Base-by-base conservation (phyloP, 768 basidiomycete species). In the Boletus fagicola region DNA sequence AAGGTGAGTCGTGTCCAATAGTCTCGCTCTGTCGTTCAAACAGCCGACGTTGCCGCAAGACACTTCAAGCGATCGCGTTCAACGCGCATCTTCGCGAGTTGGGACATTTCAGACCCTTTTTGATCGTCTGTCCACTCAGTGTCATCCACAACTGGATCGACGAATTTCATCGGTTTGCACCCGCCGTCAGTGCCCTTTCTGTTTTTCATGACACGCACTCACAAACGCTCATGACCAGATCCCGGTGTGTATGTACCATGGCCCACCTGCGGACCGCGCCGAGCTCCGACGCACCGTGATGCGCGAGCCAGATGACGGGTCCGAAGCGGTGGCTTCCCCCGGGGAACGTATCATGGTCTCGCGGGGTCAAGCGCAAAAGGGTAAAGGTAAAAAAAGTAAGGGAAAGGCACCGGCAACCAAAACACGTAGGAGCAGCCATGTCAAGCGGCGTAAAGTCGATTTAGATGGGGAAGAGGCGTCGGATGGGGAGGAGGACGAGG, bases 21-120 rank as follows among this genome's bases (percentile, higher is more conserved):
- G 20, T n/a, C 11, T 36, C 28, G 35, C 5, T 10, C 7, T 18
- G n/a, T 48, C n/a, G 9, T 35, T 13, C 45, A 20, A 2, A 11
- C 15, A 3, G 40, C 42, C 39, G 28, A 57, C 57, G 4, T 44
- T 1, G 31, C 8, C 3, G 9, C 45, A 57, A 97, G 91, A 99
- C 97, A 0, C 79, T 98, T 0, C 97, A 99, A 79, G 91, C 87
- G 0, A 99, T 99, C 44, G 85, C 95, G 0, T 97, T 98, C 71
- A 84, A 92, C 57, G 95, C 95, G 0, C 88, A 94, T 72, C 79
- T 99, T 1, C 86, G 92, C 31, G 87, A 90, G 54, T 76, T 84
- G 54, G 78, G 83, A 5, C 83, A 88, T 46, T 79, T 78, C 57
- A 81, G 83, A 16, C 91, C 92, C 0, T 90, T 95, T 72, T 80